These are phyloP conservation scores for Emergomyces orientalis DNA, from an alignment of 2,329 filamentous ascomycete species.

Conservation along the genomic window DNA sequence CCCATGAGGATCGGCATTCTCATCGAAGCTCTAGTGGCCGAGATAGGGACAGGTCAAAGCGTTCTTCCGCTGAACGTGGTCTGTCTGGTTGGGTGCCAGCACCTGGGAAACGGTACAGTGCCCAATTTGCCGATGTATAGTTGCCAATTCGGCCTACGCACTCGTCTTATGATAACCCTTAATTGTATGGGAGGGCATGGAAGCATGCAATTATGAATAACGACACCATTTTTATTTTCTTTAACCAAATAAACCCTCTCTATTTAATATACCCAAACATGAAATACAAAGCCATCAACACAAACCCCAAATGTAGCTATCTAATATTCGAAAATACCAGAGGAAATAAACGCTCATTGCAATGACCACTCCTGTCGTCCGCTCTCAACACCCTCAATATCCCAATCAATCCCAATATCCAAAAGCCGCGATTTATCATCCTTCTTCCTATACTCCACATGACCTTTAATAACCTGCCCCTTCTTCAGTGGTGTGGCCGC, in stretches of 20 bases:
- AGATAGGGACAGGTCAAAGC: neutral
- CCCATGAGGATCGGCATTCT: slow-evolving; percentile 4
- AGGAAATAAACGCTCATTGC: slow-evolving; percentile 22
- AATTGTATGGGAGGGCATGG: neutral
- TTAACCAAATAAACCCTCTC: neutral
- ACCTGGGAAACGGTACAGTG: slow-evolving; percentile 12
- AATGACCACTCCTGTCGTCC: slow-evolving; percentile 36
- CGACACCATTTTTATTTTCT: neutral
- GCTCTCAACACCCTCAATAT: slow-evolving; percentile 34
- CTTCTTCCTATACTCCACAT: slow-evolving; percentile 60
- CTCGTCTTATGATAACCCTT: slow-evolving; percentile 1
- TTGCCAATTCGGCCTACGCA: neutral
- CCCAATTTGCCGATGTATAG: slow-evolving; percentile 10
- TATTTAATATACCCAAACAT: slow-evolving; percentile 2
- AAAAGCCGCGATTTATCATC: slow-evolving; percentile 61
- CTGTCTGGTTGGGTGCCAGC: slow-evolving; percentile 3
- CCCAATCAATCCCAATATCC: slow-evolving; percentile 57
- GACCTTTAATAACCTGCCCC: slow-evolving; percentile 53
- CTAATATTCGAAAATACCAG: neutral
- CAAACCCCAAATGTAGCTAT: neutral
- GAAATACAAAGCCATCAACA: neutral
- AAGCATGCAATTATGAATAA: neutral
- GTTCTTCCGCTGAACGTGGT: neutral
- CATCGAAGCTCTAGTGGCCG: slow-evolving; percentile 5
- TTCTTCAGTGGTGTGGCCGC: slow-evolving; percentile 41